Conservation (phyloP, 768 basidiomycete genomes). For the Hemileccinum rubropunctum region DNA sequence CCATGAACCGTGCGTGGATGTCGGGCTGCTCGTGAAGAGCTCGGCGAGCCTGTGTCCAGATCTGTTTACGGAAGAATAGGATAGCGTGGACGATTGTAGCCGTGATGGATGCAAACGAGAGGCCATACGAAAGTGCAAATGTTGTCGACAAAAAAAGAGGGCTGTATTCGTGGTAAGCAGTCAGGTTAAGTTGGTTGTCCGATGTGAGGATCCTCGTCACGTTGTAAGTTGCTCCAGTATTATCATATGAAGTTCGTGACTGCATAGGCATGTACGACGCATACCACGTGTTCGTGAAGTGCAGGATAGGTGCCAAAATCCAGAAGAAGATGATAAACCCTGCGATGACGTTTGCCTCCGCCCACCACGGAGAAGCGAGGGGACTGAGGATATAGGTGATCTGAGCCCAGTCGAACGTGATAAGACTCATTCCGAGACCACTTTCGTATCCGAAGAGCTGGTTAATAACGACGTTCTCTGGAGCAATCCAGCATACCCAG, state of each 20-base stretch:
- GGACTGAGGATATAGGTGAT: conserved; percentile 57
- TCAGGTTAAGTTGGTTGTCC: conserved; percentile 30
- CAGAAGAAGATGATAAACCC: conserved; percentile 39
- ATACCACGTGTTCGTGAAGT: conserved; percentile 38
- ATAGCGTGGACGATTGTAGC: conserved; percentile 40
- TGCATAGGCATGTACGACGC: conserved; percentile 39
- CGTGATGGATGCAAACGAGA: conserved; percentile 43
- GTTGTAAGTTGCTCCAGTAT: conserved; percentile 39
- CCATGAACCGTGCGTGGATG: conserved; percentile 60
- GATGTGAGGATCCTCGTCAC: conserved; percentile 37
- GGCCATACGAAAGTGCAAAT: conserved; percentile 51
- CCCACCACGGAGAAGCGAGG: conserved; percentile 35
- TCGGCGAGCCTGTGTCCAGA: conserved; percentile 48
- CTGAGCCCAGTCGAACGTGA: conserved; percentile 82
- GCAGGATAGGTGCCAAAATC: conserved; percentile 28
- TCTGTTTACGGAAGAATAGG: conserved; percentile 58
- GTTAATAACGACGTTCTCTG: conserved; percentile 66
- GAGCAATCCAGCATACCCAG: conserved; percentile 67
- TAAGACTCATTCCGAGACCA: conserved; percentile 65
- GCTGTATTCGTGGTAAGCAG: conserved; percentile 36
- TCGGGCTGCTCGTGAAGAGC: conserved; percentile 56
- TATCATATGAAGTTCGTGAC: conserved; percentile 44
- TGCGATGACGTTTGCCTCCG: conserved; percentile 36
- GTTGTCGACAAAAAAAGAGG: conserved; percentile 46
- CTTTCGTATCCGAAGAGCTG: conserved; percentile 66